Evolutionary conservation across 2,329 filamentous ascomycete genomes (phyloP), one percentile per base, ranked within the genome.

Genomic region (Aaosphaeria pasadenensis): DNA sequence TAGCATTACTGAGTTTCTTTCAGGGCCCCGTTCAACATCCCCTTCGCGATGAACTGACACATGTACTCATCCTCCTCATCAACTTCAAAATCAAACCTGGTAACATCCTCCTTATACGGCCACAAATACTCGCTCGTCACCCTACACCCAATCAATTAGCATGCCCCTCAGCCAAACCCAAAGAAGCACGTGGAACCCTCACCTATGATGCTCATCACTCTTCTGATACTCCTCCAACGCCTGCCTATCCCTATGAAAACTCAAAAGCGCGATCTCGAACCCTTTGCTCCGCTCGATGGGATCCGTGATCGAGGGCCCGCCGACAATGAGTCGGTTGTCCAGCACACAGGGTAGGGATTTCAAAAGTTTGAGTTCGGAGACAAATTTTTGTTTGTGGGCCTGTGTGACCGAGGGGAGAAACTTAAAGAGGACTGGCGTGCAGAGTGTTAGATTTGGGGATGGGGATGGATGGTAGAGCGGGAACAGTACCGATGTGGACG

Each of bases 11-110:
- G 17, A 3, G 17, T 3, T 24, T 24, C 17, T 24, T 24, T 36
- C 33, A 36, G 2, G 2, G 7, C n/a, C 33, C 33, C 33, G 7
- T n/a, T n/a, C n/a, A 36, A 36, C n/a, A 36, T 36, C 33, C 9
- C 33, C n/a, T 36, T 36, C 33, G 33, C 33, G 2, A 41, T 7
- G 36, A 47, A 43, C 30, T 52, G 35, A 29, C 51, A 48, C 43
- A 53, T 50, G 17, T 50, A 46, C 28, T 74, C 68, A 49, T 74
- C 73, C 39, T 70, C 70, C 7, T 60, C 50, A 3, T 72, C 71
- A 24, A 79, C 74, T 46, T 82, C 78, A 52, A 82, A 81, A 53
- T 82, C 79, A 55, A 81, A 82, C 13, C 79, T 67, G 11, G 71
- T 70, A 1, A 82, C 61, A 47, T 81, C 77, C 44, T 82, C 78